Base-by-base conservation (phyloP, 352 stramenopile species). In the Globisporangium mamillatum region DNA sequence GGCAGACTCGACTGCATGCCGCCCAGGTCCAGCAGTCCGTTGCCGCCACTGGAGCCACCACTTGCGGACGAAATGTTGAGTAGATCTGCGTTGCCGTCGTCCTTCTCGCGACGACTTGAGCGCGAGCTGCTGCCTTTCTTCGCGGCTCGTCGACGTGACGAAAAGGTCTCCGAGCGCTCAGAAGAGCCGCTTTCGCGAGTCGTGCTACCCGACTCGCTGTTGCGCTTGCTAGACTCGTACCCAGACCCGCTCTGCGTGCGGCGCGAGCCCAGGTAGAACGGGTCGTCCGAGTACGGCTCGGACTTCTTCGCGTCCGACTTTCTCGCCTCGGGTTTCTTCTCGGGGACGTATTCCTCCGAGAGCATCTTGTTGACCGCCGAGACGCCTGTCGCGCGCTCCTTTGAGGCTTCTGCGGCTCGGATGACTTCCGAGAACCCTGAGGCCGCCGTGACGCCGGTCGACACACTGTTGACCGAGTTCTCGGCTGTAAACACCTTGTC, bases 401-500 rank as follows among this genome's bases (percentile, higher is more conserved):
- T 82, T 16, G 82, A 90, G 0, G 77, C 81, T 38, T 95, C 81
- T 0, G 82, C 82, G n/a, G 88, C 88, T 14, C 77, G 80, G 55
- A 92, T 77, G 1, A 76, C 84, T 0, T 89, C 77, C 1, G 82
- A 85, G 72, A 91, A 87, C n/a, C 88, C 88, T 0, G 86, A 86
- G 22, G 81, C 74, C 10, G 78, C 78, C 12, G 82, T 83, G 34
- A 87, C 88, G 20, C 74, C 76, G 7, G 81, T 88, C 22, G 77
- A 80, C n/a, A 92, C 81, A 14, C 63, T 80, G 48, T 80, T 79
- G 22, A 95, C 81, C 12, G 86, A 92, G 44, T 70, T 85, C 67
- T 93, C 80, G 4, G 86, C 86, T 46, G 69, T 80, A 32, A 96
- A 92, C 20, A 77, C 73, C 76, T 94, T 94, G 69, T 96, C 88